Conservation (phyloP, 2,329 filamentous ascomycete species). For the Akanthomyces dipterigenus region DNA sequence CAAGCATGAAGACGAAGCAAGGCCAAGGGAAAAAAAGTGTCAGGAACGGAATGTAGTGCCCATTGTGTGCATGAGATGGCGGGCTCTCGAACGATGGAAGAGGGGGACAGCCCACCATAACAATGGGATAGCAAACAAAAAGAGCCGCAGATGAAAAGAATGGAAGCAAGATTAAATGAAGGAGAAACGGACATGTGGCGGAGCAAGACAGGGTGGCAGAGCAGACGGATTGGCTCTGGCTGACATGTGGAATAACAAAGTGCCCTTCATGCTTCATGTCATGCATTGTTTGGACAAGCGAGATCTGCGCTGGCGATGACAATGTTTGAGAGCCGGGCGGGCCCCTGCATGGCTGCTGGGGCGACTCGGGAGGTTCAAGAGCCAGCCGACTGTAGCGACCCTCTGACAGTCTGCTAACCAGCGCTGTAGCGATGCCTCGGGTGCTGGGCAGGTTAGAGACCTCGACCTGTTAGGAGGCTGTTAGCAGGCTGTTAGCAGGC, state of each 20-base stretch:
- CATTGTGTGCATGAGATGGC: neutral
- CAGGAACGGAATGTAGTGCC: neutral
- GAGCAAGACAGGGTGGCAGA: neutral
- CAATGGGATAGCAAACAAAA: slow-evolving; percentile 3
- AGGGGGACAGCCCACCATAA: neutral
- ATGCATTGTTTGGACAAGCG: slow-evolving; percentile 6
- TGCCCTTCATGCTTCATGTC: neutral
- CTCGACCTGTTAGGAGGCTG: neutral
- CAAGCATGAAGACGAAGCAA: neutral
- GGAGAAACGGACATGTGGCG: neutral
- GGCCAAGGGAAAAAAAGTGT: neutral
- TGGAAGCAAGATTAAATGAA: neutral
- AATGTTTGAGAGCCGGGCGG: slow-evolving; percentile 14
- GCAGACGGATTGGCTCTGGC: neutral
- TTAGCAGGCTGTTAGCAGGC: neutral
- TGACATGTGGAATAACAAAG: slow-evolving; percentile 2
- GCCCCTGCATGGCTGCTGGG: slow-evolving; percentile 25
- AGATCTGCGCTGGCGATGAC: slow-evolving; percentile 5
- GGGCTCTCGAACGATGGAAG: neutral
- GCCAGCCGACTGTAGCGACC: neutral
- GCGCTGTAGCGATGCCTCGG: neutral
- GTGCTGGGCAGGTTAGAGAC: too few species aligned
- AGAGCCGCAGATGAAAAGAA: neutral
- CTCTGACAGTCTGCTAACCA: neutral
- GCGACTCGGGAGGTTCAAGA: slow-evolving; percentile 18